Evolutionary conservation across 2,329 filamentous ascomycete species (phyloP), one percentile per base, ranked within the genome.

Genomic region (Allantophomopsis cytisporea): DNA sequence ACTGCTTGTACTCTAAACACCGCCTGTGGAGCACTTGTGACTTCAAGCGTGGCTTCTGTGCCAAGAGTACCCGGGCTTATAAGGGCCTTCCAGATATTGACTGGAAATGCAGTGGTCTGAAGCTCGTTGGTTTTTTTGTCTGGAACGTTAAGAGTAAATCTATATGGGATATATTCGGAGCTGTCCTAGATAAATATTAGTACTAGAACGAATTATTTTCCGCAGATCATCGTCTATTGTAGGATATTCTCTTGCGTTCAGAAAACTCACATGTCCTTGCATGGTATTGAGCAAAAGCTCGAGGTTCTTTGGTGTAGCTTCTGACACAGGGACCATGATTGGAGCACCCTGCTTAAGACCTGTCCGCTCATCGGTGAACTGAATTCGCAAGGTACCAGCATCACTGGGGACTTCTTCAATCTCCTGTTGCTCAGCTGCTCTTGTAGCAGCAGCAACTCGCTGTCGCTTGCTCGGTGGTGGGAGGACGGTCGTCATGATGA

Each of bases 1-100:
- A 95, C 87, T 10, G 86, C 83, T 52, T 91, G 87, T 17, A 96
- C 91, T 52, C 82, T 80, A 66, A 95, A 96, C 0, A 96, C 83
- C 16, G 89, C 86, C 59, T 98, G 89, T 0, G 91, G 89, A 52
- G 78, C 73, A 34, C 75, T 74, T 31, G 68, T 69, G 18, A 80
- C 31, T 60, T 65, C 53, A 32, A 66, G 54, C 4, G 54, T 47
- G 60, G 56, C 52, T 52, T 57, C 53, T 13, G 53, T 54, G 42
- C 47, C 55, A 18, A 56, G 53, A 33, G 55, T 39, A 14, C 52
- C 52, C 5, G 54, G 53, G 31, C 37, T 47, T 17, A 71, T 59
- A 16, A 73, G 56, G 3, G 67, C 64, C 39, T 69, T 65, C 50
- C 69, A 73, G 17, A 57, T 45, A 35, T 56, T 53, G 12, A 44